These are phyloP conservation scores for Chalciporus piperatus DNA, from an alignment of 768 basidiomycete genomes.

Conservation along the genomic window DNA sequence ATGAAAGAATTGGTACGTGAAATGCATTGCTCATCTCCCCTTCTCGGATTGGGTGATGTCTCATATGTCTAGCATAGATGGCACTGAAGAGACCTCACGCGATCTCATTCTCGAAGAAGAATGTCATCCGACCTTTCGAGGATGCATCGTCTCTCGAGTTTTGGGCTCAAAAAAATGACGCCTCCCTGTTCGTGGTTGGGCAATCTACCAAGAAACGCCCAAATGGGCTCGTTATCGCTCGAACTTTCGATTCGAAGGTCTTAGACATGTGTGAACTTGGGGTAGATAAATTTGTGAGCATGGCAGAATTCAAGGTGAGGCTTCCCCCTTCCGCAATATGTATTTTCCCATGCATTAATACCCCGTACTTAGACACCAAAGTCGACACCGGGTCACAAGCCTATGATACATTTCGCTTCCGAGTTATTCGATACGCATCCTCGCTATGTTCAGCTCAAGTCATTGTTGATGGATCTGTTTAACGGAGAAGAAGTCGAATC, in stretches of 20 bases:
- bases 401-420: constrained; percentile 93
- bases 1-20: constrained; percentile 85
- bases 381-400: constrained; percentile 85
- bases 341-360: neutral
- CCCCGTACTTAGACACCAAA: constrained; percentile 64
- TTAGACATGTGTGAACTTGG: constrained; percentile 96
- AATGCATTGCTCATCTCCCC: neutral
- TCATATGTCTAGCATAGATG: constrained; percentile 54
- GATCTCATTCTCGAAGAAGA: constrained; percentile 94
- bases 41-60: neutral
- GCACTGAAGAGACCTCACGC: constrained; percentile 88
- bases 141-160: constrained; percentile 79
- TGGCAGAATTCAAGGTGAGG: constrained; percentile 81
- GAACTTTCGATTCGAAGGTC: constrained; percentile 83
- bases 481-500: constrained; percentile 82
- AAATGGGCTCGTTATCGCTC: constrained; percentile 76
- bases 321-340: neutral
- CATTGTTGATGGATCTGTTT: constrained; percentile 87
- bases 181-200: constrained; percentile 85
- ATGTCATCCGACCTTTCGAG: constrained; percentile 88
- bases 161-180: constrained; percentile 93
- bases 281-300: constrained; percentile 74
- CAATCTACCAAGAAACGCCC: constrained; percentile 95
- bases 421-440: constrained; percentile 95
- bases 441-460: constrained; percentile 88